Evolutionary conservation across 345 rosid species (phyloP).

Genomic region (Eucalyptus polybractea): DNA sequence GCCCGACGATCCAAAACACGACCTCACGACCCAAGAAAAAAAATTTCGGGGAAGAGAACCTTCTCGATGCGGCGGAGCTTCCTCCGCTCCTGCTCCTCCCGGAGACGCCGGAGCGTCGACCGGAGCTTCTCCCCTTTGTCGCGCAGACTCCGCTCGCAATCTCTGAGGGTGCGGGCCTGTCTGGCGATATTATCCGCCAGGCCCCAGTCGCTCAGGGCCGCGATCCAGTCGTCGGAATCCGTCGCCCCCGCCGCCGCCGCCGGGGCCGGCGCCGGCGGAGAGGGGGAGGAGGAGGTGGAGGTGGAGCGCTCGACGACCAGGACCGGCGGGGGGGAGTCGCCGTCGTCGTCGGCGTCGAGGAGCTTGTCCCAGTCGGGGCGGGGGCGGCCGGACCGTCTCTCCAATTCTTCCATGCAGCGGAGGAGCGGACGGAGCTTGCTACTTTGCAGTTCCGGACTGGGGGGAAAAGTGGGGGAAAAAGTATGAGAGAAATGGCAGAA

Average conservation of each 20-base stretch:
- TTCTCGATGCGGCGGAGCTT: not conserved
- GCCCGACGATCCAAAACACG: not conserved
- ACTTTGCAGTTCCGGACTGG: not conserved
- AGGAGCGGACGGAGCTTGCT: not conserved
- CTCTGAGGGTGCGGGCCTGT: not conserved
- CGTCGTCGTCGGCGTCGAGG: not conserved
- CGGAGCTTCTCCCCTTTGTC: constrained; percentile 50
- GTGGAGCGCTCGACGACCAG: not conserved
- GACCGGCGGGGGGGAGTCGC: not conserved
- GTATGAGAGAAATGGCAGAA: not conserved
- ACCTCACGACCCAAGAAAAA: not conserved
- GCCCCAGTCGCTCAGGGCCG: constrained; percentile 31
- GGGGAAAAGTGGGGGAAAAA: not conserved
- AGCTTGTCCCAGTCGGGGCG: not conserved
- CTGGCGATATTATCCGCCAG: constrained; percentile 24
- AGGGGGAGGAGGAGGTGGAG: not conserved
- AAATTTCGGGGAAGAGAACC: constrained; percentile 5
- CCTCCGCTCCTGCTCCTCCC: constrained; percentile 39
- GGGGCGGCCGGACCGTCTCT: not conserved
- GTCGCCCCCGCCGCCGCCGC: not conserved
- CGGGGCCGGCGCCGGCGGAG: too few species aligned
- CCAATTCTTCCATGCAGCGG: not conserved
- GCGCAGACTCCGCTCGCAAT: not conserved
- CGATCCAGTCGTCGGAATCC: not conserved
- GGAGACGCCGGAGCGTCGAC: constrained; percentile 6